These are phyloP conservation scores for Candida ponderosae DNA, from an alignment of 805 yeast species.

Conservation along the genomic window DNA sequence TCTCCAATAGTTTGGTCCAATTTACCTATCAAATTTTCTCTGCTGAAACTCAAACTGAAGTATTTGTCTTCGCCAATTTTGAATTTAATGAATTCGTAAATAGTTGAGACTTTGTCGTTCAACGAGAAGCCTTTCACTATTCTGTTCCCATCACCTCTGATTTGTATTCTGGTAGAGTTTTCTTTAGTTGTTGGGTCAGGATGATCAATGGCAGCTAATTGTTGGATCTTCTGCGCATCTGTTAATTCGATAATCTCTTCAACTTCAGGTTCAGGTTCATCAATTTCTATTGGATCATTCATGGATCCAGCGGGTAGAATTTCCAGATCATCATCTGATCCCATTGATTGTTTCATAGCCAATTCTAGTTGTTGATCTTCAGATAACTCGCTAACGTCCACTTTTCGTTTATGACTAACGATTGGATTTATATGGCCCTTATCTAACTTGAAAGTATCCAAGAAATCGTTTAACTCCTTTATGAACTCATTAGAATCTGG, in stretches of 20 bases:
- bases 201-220: slow-evolving; percentile 42
- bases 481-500: slow-evolving; percentile 57
- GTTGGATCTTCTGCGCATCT: slow-evolving; percentile 37
- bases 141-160: slow-evolving; percentile 86
- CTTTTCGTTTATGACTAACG: slow-evolving; percentile 46
- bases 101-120: slow-evolving; percentile 45
- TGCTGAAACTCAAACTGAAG: slow-evolving; percentile 51
- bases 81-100: slow-evolving; percentile 64
- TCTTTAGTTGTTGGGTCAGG: slow-evolving; percentile 56
- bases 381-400: slow-evolving; percentile 58
- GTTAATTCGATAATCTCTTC: slow-evolving; percentile 17
- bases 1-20: slow-evolving; percentile 55
- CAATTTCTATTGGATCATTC: slow-evolving; percentile 17
- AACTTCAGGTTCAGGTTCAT: slow-evolving; percentile 11
- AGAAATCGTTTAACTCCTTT: slow-evolving; percentile 61
- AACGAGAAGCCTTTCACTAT: slow-evolving; percentile 60
- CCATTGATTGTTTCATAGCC: slow-evolving; percentile 66
- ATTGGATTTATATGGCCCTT: slow-evolving; percentile 60
- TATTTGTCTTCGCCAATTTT: slow-evolving; percentile 28
- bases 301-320: slow-evolving; percentile 8
- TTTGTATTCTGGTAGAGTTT: slow-evolving; percentile 69
- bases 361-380: slow-evolving; percentile 81
- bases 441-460: slow-evolving; percentile 55
- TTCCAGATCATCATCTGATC: slow-evolving; percentile 13
- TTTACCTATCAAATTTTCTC: slow-evolving; percentile 47